A percentile compares a stretch with the other conserved stretches of the same genome.
Evolutionary conservation across 352 stramenopile genomes (phyloP).

Genomic region (Phytophthora syringae): DNA sequence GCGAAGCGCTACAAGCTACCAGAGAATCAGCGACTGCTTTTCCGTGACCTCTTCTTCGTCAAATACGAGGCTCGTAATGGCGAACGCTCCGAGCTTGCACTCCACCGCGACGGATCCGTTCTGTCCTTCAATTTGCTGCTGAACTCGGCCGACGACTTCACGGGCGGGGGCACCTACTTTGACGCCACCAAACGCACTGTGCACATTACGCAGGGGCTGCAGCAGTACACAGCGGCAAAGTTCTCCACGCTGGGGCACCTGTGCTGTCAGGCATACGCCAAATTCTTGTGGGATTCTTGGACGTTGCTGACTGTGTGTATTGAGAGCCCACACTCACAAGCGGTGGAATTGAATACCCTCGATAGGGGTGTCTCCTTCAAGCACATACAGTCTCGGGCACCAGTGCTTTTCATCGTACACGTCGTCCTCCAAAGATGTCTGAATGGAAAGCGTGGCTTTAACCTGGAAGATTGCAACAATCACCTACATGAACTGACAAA

Average conservation of each 20-base stretch:
- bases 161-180: constrained; percentile 94
- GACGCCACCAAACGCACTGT: constrained; percentile 73
- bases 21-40: constrained; percentile 55
- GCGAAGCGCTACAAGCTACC: constrained; percentile 50
- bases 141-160: constrained; percentile 83
- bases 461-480: constrained; percentile 37
- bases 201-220: constrained; percentile 86
- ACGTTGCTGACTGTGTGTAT: constrained; percentile 68
- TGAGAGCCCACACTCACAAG: constrained; percentile 45
- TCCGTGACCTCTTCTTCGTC: constrained; percentile 90
- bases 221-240: constrained; percentile 92
- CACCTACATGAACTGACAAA: constrained; percentile 8
- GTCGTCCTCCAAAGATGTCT: constrained; percentile 68
- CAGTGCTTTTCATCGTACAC: constrained; percentile 79
- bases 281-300: constrained; percentile 94
- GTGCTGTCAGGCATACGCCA: constrained; percentile 86
- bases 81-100: constrained; percentile 77
- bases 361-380: constrained; percentile 79
- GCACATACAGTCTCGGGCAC: constrained; percentile 74
- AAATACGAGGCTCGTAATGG: constrained; percentile 77
- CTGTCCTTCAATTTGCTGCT: constrained; percentile 96
- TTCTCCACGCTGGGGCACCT: constrained; percentile 90
- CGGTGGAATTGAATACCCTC: constrained; percentile 81
- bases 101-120: constrained; percentile 94
- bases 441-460: constrained; percentile 80